Conservation (phyloP, 2,329 filamentous ascomycete genomes). For the Neurospora sp. region DNA sequence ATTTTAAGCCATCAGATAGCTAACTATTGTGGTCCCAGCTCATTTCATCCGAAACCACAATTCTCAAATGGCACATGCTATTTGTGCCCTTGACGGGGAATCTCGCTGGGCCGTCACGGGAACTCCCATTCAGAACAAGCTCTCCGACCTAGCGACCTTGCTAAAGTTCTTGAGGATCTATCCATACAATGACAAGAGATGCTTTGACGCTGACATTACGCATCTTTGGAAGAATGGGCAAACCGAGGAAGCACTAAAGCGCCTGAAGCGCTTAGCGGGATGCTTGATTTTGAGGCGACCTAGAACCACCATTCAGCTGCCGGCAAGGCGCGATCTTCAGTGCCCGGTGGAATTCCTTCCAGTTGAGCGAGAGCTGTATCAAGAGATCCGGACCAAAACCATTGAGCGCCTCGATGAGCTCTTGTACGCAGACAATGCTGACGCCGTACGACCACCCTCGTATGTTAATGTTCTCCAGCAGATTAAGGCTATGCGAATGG, state of each 20-base stretch:
- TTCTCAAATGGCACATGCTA: conserved; percentile 26
- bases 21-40: conserved; percentile 18
- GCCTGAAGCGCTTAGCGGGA: conserved; percentile 28
- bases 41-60: conserved; percentile 30
- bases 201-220: conserved; percentile 30
- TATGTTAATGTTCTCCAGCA: conserved; percentile 34
- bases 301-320: conserved; percentile 29
- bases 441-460: conserved; percentile 3
- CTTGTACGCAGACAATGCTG: conserved; percentile 13
- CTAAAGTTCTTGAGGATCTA: conserved; percentile 32
- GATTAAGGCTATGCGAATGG: conserved; percentile 33
- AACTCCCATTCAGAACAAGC: conserved; percentile 38
- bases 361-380: conserved; percentile 28
- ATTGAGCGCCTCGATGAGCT: conserved; percentile 26
- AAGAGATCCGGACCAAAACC: conserved; percentile 19
- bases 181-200: conserved; percentile 29
- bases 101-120: conserved; percentile 38
- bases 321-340: conserved; percentile 23
- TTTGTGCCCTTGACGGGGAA: conserved; percentile 26
- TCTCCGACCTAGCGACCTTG: conserved; percentile 31
- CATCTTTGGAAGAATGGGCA: conserved; percentile 29
- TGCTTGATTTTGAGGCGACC: conserved; percentile 31
- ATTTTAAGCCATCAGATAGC: not conserved
- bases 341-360: conserved; percentile 26
- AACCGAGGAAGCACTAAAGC: conserved; percentile 26